Base-by-base conservation (phyloP, 1,284 basidiomycete genomes). In the Phenoliferia sp. region DNA sequence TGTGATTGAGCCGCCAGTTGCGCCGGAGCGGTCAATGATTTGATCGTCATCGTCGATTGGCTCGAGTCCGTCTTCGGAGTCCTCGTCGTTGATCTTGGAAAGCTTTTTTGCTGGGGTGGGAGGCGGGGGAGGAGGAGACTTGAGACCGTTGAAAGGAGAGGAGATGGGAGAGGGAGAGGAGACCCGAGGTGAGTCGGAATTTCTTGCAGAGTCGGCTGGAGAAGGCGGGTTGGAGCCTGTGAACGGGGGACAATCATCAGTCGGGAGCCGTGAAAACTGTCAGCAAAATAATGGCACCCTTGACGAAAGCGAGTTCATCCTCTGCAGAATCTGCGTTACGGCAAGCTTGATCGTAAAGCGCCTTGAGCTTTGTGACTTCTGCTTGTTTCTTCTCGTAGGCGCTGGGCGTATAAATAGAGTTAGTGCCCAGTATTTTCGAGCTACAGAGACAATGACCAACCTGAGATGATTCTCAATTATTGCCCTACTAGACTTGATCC, bases 251-350 rank as follows among this genome's bases (percentile, higher is more conserved):
- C n/a, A n/a, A n/a, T n/a, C n/a, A n/a, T n/a, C n/a, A n/a, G n/a
- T n/a, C n/a, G n/a, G n/a, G n/a, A n/a, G n/a, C n/a, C n/a, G n/a
- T n/a, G n/a, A n/a, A n/a, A n/a, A n/a, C n/a, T n/a, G n/a, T n/a
- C n/a, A n/a, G n/a, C n/a, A n/a, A n/a, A n/a, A n/a, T 22, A 7
- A 5, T 26, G 48, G 48, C 58, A 19, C 56, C 62, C 69, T 29
- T 62, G 17, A 9, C 32, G 32, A 69, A 70, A 33, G 63, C 61
- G n/a, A 65, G 29, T 57, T 73, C 72, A 59, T 73, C 72, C 59
- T 73, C 69, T 16, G 63, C 44, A 9, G 35, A 31, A 35, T 71
- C 72, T 7, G 68, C 60, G 3, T 12, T 1, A 19, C 72, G 48
- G 33, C 68, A 73, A 31, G 68, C 65, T 9, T 67, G 60, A 63